phyloP scores from a whole-genome alignment of 2,329 filamentous ascomycete genomes.

The Fusarium newnesense region DNA sequence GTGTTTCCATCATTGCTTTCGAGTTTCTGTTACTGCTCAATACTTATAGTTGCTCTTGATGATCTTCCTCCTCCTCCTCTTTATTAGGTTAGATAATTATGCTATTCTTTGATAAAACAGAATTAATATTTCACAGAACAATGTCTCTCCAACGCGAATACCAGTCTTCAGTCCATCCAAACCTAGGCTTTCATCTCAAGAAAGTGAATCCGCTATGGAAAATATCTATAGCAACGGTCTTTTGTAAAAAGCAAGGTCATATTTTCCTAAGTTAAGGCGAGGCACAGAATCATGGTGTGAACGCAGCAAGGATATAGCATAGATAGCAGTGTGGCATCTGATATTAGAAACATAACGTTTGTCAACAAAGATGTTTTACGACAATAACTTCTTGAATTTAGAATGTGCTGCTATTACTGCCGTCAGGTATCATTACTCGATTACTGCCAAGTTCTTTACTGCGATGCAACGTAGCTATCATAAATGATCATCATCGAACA shows the following conservation, averaged over 20 bases:
- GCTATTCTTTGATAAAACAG: background rate
- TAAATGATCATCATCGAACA: too few relatives aligned
- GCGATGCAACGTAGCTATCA: rapidly evolving
- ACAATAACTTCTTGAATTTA: rapidly evolving
- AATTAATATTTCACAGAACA: rapidly evolving
- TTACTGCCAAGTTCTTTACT: too few relatives aligned
- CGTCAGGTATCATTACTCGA: rapidly evolving
- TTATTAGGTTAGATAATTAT: too few relatives aligned
- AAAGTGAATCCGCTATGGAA: rapidly evolving
- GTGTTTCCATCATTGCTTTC: background rate
- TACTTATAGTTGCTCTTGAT: rapidly evolving
- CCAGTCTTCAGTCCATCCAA: rapidly evolving
- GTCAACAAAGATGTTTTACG: background rate
- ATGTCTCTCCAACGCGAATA: rapidly evolving
- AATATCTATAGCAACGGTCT: rapidly evolving
- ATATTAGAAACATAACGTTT: background rate
- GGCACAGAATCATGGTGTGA: background rate
- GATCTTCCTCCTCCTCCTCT: rapidly evolving
- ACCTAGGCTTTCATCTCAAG: too few relatives aligned
- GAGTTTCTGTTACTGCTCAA: background rate
- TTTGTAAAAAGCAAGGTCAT: background rate
- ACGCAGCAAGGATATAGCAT: background rate
- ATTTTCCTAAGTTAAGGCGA: too few relatives aligned
- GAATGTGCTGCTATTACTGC: rapidly evolving
- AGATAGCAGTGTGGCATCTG: background rate